phyloP scores from a whole-genome alignment of 768 basidiomycete species.

The Terana coerulea region DNA sequence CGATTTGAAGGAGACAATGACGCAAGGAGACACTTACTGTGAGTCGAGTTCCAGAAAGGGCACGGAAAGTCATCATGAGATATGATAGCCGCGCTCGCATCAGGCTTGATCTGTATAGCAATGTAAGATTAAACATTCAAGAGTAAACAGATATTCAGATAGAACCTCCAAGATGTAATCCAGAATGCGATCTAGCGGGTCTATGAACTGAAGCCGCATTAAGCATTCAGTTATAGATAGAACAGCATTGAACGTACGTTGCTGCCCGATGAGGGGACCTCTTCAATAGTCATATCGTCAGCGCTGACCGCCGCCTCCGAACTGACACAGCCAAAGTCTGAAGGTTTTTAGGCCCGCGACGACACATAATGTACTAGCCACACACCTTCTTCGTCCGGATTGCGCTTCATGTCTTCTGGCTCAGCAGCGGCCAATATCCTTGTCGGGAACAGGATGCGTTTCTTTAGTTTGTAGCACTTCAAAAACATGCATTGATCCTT shows the following conservation, averaged over 20 bases:
- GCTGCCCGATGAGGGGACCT: too few relatives aligned
- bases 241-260: neutral
- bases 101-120: too few relatives aligned
- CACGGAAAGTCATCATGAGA: too few relatives aligned
- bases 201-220: neutral
- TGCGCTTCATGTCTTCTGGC: neutral
- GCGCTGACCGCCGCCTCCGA: neutral
- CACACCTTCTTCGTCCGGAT: neutral
- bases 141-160: too few relatives aligned
- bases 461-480: neutral
- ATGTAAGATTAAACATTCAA: too few relatives aligned
- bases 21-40: too few relatives aligned
- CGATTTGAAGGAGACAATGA: too few relatives aligned
- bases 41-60: too few relatives aligned
- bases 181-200: neutral
- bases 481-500: neutral
- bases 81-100: too few relatives aligned
- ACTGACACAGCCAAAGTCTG: too few relatives aligned
- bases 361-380: neutral
- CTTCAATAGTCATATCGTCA: neutral
- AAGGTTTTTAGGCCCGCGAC: neutral
- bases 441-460: neutral
- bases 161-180: conserved; percentile 3
- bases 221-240: neutral
- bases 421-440: neutral